Evolutionary conservation across 2,329 filamentous ascomycete genomes (phyloP), one percentile per base, ranked within the genome.

Genomic region (Fusarium albosuccineum): DNA sequence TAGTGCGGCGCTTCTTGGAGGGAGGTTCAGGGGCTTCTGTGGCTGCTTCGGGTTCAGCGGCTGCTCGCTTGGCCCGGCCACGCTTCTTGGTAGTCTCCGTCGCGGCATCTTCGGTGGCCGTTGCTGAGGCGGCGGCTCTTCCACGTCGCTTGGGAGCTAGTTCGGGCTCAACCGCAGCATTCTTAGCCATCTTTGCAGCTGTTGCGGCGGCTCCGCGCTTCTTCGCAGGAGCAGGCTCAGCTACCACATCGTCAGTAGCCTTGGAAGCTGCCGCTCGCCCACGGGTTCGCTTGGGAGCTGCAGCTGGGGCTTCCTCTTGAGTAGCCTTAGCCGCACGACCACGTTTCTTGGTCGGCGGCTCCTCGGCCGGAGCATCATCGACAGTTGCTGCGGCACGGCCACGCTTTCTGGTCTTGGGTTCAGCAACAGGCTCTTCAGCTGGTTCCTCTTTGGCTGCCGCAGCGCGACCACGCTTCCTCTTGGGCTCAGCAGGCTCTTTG

Each of bases 391-490:
- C 57, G 1, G 56, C 30, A 17, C 56, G 46, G 41, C 61, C 56
- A 13, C 60, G 60, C 40, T 58, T 59, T 36, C n/a, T 55, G 8
- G 30, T 33, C 30, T 33, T 33, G 6, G 30, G 30, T 11, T 33
- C 30, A 6, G 60, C 17, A 9, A 41, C 63, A 6, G 58, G 52
- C 29, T 60, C 62, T 33, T 64, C 54, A 5, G 17, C 46, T 4
- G 54, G 29, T 6, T 39, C 29, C 9, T 55, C 37, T 49, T 58
- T 42, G 26, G 30, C 41, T 29, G 49, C 39, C 17, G 62, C 62
- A 37, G 17, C 41, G 10, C 69, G 70, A 11, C 70, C 67, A 22
- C 70, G 60, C 50, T 70, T 70, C 51, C 68, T 68, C 30, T 57
- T 55, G 6, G 62, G 62, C 29, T 68, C 60, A 8, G 48, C 39